phyloP scores from a whole-genome alignment of 148 eudicot genomes.

The Selenicereus undatus region DNA sequence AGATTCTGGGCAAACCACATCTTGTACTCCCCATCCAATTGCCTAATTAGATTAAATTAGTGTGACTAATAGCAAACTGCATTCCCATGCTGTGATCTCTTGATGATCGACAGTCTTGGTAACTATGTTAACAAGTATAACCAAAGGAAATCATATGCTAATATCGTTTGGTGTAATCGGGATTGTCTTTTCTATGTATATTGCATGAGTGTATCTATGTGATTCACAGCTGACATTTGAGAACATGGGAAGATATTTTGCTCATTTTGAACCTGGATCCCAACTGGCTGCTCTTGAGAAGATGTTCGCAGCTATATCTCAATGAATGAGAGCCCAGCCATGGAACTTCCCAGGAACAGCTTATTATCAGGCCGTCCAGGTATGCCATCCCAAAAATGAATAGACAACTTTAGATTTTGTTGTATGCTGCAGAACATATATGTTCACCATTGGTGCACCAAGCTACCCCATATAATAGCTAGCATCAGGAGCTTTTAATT shows the following conservation, averaged over 20 bases:
- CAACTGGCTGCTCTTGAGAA: not conserved
- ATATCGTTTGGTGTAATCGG: not conserved
- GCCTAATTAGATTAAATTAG: not conserved
- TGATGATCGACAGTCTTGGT: not conserved
- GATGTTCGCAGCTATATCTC: not conserved
- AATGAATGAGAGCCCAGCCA: not conserved
- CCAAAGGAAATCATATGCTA: not conserved
- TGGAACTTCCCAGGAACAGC: conserved; percentile 9
- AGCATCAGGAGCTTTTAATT: no score
- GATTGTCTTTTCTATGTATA: not conserved
- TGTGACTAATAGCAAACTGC: not conserved
- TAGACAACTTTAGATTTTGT: not conserved
- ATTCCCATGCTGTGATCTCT: not conserved
- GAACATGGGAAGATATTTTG: not conserved
- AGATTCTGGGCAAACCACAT: no score
- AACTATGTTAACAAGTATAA: not conserved
- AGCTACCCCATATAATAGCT: no score
- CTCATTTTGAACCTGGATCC: not conserved
- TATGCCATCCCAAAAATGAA: not conserved
- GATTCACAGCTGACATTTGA: not conserved
- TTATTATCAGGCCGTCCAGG: not conserved
- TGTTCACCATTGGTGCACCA: no score
- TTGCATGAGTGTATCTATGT: not conserved
- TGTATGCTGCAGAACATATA: no score
- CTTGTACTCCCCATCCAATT: no score